phyloP scores from a whole-genome alignment of 163 green algal species.

The Trebouxia gelatinosa region DNA sequence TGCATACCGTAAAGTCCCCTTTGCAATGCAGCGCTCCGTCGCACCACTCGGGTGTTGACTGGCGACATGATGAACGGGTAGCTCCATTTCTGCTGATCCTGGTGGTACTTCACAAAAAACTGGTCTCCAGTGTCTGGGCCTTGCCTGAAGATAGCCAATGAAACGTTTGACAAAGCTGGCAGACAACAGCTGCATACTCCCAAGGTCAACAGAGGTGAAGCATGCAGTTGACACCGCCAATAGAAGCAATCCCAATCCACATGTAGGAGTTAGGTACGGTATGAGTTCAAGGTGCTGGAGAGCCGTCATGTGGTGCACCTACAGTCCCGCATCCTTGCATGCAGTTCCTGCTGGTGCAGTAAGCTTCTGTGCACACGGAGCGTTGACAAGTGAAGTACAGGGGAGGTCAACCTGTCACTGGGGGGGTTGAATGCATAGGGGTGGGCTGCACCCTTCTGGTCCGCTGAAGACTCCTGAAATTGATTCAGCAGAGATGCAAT shows the following conservation, averaged over 20 bases:
- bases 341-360: background rate
- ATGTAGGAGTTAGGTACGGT: background rate
- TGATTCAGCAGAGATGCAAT: conserved; percentile 52
- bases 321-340: background rate
- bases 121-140: conserved; percentile 29
- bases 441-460: conserved; percentile 20
- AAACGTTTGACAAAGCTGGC: background rate
- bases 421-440: conserved; percentile 45
- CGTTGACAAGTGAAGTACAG: too few species aligned
- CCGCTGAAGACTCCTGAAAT: conserved; percentile 8
- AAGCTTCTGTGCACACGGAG: background rate
- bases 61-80: conserved; percentile 61
- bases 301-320: too few species aligned
- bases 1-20: conserved; percentile 37
- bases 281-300: background rate
- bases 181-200: background rate
- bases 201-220: background rate
- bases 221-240: background rate
- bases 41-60: conserved; percentile 63
- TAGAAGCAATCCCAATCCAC: background rate
- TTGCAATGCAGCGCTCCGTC: conserved; percentile 45
- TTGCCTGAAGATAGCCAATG: background rate
- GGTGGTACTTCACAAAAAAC: background rate
- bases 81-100: conserved; percentile 39
- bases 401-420: conserved; percentile 17